A percentile compares a stretch with the other conserved stretches of the same genome.
Evolutionary conservation across 805 yeast species (phyloP).

Genomic region (Suhomyces vadensis): DNA sequence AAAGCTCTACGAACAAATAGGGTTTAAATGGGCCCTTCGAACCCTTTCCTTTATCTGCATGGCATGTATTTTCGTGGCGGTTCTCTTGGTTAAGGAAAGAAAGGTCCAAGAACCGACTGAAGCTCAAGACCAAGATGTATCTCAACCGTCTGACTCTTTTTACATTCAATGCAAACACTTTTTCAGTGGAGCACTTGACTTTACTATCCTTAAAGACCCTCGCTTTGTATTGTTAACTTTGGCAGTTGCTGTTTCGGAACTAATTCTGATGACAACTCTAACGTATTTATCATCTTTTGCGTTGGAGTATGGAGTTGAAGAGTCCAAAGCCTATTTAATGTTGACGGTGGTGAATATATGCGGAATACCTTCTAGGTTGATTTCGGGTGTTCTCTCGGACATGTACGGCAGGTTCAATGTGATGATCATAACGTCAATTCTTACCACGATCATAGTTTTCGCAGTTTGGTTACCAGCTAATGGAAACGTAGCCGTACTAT

Average conservation of each 20-base stretch:
- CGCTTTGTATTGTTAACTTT: conserved; percentile 45
- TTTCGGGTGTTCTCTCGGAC: conserved; percentile 35
- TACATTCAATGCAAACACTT: too few relatives aligned
- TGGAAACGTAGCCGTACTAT: conserved; percentile 34
- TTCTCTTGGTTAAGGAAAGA: conserved; percentile 7
- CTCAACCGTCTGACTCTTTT: too few relatives aligned
- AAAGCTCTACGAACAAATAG: conserved; percentile 46
- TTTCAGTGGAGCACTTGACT: conserved; percentile 18
- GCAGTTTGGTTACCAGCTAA: conserved; percentile 30
- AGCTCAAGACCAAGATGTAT: neutral
- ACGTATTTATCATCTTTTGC: conserved; percentile 58
- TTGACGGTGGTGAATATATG: conserved; percentile 48
- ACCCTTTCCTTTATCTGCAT: conserved; percentile 48
- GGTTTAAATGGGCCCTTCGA: conserved; percentile 57
- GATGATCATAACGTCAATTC: conserved; percentile 33
- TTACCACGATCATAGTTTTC: conserved; percentile 36
- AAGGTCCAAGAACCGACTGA: neutral
- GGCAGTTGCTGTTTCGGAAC: conserved; percentile 47
- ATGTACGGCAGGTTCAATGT: conserved; percentile 54
- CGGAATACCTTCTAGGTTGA: conserved; percentile 40
- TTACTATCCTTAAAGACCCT: conserved; percentile 42
- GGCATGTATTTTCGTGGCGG: conserved; percentile 25
- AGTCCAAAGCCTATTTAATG: conserved; percentile 45
- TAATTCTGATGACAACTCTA: conserved; percentile 46
- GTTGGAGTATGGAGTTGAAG: conserved; percentile 46